phyloP scores from a whole-genome alignment of 768 basidiomycete species.

The Scleroderma citrinum region DNA sequence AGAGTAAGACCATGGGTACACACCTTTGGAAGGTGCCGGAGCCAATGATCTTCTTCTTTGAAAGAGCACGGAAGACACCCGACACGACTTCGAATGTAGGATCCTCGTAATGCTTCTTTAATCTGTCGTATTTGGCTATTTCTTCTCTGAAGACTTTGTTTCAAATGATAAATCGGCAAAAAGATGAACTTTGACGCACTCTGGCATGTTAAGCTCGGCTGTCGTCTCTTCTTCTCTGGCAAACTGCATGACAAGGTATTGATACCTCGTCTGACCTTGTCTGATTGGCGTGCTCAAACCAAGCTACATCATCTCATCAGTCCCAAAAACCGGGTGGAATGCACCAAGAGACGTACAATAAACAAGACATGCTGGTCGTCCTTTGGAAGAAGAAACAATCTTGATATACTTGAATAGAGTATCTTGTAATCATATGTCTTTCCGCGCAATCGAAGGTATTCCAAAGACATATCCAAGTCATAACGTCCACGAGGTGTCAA shows the following conservation, averaged over 20 bases:
- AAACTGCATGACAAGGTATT: conserved; percentile 97
- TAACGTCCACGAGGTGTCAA: conserved; percentile 94
- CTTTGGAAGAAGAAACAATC: conserved; percentile 90
- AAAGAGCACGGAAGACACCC: conserved; percentile 84
- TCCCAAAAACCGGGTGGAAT: neutral
- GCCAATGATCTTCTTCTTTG: conserved; percentile 87
- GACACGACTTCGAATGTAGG: conserved; percentile 95
- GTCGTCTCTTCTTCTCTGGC: conserved; percentile 96
- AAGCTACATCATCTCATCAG: conserved; percentile 45
- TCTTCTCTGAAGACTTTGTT: conserved; percentile 51
- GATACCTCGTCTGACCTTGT: conserved; percentile 97
- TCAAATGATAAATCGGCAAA: neutral
- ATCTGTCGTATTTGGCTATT: conserved; percentile 67
- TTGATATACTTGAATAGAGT: conserved; percentile 79
- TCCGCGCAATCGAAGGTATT: conserved; percentile 91
- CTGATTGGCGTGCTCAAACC: conserved; percentile 90
- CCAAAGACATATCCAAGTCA: conserved; percentile 96
- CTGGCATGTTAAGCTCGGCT: conserved; percentile 86
- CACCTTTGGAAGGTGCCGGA: conserved; percentile 84
- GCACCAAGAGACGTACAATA: conserved; percentile 55
- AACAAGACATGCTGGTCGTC: conserved; percentile 95
- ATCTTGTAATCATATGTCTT: conserved; percentile 99
- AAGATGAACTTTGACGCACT: conserved; percentile 47
- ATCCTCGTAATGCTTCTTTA: conserved; percentile 92
- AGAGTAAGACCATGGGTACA: conserved; percentile 4